Conservation (phyloP, 2,329 filamentous ascomycete genomes). For the Alternaria triticina region DNA sequence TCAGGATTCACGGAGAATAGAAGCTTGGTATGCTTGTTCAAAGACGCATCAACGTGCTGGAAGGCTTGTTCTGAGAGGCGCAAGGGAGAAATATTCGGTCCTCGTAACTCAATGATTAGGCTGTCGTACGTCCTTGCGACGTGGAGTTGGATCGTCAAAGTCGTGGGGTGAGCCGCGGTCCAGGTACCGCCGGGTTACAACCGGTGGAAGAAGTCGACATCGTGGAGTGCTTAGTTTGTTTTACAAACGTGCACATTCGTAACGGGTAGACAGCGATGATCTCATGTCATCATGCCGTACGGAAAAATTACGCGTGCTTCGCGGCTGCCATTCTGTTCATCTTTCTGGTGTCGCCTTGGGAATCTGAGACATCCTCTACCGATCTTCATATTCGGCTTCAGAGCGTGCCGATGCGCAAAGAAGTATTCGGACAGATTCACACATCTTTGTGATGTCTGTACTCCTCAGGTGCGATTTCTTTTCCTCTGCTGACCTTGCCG, state of each 20-base stretch:
- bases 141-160: not conserved
- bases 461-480: not conserved
- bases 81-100: not conserved
- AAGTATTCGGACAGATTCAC: not conserved
- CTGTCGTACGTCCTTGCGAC: not conserved
- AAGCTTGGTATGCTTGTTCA: not conserved
- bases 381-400: not conserved
- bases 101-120: not conserved
- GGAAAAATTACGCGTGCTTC: not conserved
- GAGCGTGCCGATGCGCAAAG: not conserved
- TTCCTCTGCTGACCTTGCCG: not conserved
- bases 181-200: not conserved
- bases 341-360: not conserved
- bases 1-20: not conserved
- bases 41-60: not conserved
- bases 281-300: not conserved
- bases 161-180: not conserved
- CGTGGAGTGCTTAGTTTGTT: not conserved
- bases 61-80: not conserved
- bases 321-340: not conserved
- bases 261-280: not conserved
- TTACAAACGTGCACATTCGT: not conserved
- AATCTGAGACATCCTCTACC: not conserved
- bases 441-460: not conserved
- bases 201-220: not conserved